Percentiles rank a stretch among this genome's conserved stretches.
Conservation (phyloP, 805 yeast species). For the Wickerhamomyces alni region DNA sequence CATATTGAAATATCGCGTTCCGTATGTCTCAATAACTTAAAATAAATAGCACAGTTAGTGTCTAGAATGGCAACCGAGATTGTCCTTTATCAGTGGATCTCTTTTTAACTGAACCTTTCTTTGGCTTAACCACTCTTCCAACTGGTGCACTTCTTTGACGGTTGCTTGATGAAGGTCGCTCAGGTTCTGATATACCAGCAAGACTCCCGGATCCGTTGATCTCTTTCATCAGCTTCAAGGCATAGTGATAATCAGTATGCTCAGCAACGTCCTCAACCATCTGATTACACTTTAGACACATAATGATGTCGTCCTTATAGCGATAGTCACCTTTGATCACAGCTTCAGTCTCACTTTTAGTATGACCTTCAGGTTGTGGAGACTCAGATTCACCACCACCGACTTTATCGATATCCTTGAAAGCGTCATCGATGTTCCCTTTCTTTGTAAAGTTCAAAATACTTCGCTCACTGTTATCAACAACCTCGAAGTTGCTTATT, state of each 20-base stretch:
- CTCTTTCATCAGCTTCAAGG: slow-evolving; percentile 40
- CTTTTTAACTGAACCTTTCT: slow-evolving; percentile 2
- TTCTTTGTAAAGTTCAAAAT: slow-evolving; percentile 18
- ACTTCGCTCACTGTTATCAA: slow-evolving; percentile 14
- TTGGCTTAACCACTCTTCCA: not conserved
- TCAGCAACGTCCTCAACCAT: slow-evolving; percentile 28
- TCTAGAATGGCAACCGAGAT: slow-evolving; percentile 20
- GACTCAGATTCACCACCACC: not conserved
- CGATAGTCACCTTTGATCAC: not conserved
- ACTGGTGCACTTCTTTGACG: slow-evolving; percentile 1
- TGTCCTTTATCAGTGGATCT: slow-evolving; percentile 15
- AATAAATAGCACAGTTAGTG: not conserved
- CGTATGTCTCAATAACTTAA: too few relatives aligned
- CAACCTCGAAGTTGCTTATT: slow-evolving; percentile 47
- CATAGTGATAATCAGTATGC: slow-evolving; percentile 51
- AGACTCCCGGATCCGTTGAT: slow-evolving; percentile 29
- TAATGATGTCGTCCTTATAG: not conserved
- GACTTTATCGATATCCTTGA: slow-evolving; percentile 2
- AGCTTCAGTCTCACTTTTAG: not conserved
- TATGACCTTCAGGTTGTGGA: not conserved
- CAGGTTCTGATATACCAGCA: slow-evolving; percentile 8
- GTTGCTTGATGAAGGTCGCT: not conserved
- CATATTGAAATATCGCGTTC: too few relatives aligned
- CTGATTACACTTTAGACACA: slow-evolving; percentile 7
- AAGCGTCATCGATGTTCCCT: slow-evolving; percentile 6